These are phyloP conservation scores for Xylariales sp. DNA, from an alignment of 2,329 filamentous ascomycete species.

Conservation along the genomic window DNA sequence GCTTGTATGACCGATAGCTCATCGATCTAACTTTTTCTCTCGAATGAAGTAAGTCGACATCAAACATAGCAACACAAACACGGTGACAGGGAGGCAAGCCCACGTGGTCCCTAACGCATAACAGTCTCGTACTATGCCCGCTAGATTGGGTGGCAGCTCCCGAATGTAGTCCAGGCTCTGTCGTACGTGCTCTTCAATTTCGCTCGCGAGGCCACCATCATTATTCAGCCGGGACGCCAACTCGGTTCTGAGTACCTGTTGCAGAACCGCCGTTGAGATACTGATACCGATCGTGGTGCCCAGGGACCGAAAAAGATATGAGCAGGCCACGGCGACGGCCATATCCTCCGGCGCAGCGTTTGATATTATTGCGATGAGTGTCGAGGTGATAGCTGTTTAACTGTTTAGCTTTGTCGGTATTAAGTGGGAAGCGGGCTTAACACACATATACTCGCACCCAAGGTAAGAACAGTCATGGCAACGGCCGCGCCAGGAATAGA, in stretches of 20 bases:
- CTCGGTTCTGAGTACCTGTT: slow-evolving; percentile 58
- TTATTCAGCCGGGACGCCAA: slow-evolving; percentile 50
- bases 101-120: slow-evolving; percentile 50
- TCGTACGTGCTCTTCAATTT: slow-evolving; percentile 65
- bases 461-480: slow-evolving; percentile 47
- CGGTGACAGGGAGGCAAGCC: slow-evolving; percentile 34
- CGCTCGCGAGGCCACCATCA: slow-evolving; percentile 53
- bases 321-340: slow-evolving; percentile 72
- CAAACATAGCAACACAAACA: slow-evolving; percentile 34
- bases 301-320: slow-evolving; percentile 74
- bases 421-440: slow-evolving; percentile 1
- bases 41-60: slow-evolving; percentile 45
- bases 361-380: slow-evolving; percentile 66
- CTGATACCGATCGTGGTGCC: slow-evolving; percentile 74
- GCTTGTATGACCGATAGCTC: too few relatives aligned
- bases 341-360: slow-evolving; percentile 64
- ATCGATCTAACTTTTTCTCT: slow-evolving; percentile 48
- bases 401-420: slow-evolving; percentile 33
- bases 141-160: slow-evolving; percentile 55
- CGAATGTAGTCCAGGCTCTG: slow-evolving; percentile 67
- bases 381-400: slow-evolving; percentile 63
- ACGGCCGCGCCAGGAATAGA: slow-evolving; percentile 49
- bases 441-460: slow-evolving; percentile 34
- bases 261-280: slow-evolving; percentile 66
- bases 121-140: slow-evolving; percentile 56